These are phyloP conservation scores for Penicillium cosmopolitanum DNA, from an alignment of 495 filamentous ascomycete genomes.

Conservation along the genomic window DNA sequence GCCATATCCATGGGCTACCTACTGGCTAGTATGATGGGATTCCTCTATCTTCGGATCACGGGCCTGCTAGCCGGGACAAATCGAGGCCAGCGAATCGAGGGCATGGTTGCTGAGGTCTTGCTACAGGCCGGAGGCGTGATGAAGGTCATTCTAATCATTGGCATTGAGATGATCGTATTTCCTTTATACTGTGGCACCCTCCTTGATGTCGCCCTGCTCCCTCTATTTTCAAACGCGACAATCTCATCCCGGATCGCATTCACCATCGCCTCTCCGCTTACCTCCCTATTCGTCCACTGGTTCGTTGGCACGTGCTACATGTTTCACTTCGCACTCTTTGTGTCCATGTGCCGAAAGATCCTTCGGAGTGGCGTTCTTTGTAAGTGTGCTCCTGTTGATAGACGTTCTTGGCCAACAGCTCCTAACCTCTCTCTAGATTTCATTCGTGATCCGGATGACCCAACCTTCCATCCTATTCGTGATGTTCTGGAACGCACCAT, in stretches of 20 bases:
- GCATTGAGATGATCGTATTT: conserved; percentile 98
- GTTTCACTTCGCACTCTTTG: conserved; percentile 99
- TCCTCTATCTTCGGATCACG: conserved; percentile 74
- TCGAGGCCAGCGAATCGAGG: conserved; percentile 73
- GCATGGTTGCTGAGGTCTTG: conserved; percentile 77
- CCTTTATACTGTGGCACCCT: conserved; percentile 93
- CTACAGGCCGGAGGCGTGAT: conserved; percentile 94
- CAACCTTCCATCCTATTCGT: conserved; percentile 95
- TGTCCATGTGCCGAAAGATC: conserved; percentile 98
- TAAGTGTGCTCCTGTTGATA: conserved; percentile 44
- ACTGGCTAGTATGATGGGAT: conserved; percentile 71
- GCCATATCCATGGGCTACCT: conserved; percentile 83
- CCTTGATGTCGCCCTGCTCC: conserved; percentile 85
- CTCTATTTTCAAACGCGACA: conserved; percentile 80
- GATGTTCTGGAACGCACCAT: conserved; percentile 96
- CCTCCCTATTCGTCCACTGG: conserved; percentile 96
- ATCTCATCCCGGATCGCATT: conserved; percentile 76
- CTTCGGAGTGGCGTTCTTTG: conserved; percentile 91
- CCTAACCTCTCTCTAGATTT: conserved; percentile 64
- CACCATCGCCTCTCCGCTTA: conserved; percentile 73
- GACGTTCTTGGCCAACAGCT: not conserved
- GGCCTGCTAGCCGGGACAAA: conserved; percentile 65
- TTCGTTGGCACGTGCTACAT: conserved; percentile 99
- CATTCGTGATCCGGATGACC: conserved; percentile 97
- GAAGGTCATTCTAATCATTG: conserved; percentile 98